These are phyloP conservation scores for Phragmites australis DNA, from an alignment of 176 grass and related monocot species.

Conservation along the genomic window DNA sequence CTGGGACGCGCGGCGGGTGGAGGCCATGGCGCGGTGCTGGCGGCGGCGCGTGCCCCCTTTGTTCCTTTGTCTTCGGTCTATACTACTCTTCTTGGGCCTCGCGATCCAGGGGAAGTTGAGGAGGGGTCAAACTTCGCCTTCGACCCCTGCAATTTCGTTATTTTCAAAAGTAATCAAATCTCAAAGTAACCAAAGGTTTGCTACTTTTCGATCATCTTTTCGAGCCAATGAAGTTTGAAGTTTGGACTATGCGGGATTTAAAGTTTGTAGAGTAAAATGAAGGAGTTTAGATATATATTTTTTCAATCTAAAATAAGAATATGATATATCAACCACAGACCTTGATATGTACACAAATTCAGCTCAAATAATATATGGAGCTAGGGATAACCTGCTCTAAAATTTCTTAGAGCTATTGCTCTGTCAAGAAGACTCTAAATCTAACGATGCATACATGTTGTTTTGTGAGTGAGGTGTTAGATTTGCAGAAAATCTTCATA, in stretches of 20 bases:
- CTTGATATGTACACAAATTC: too few species aligned
- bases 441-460: too few species aligned
- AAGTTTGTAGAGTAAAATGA: too few species aligned
- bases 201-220: not conserved
- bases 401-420: too few species aligned
- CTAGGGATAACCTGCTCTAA: too few species aligned
- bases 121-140: constrained; percentile 25
- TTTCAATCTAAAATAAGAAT: too few species aligned
- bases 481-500: not conserved
- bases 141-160: not conserved
- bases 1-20: constrained; percentile 73
- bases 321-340: too few species aligned
- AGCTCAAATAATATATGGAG: too few species aligned
- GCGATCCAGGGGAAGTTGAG: constrained; percentile 46
- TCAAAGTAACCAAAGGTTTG: not conserved
- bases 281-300: too few species aligned
- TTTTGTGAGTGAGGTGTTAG: not conserved
- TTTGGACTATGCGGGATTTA: too few species aligned
- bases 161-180: not conserved
- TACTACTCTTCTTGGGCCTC: constrained; percentile 24
- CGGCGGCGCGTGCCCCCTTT: constrained; percentile 33
- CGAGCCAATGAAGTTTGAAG: too few species aligned
- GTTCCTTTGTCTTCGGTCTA: constrained; percentile 24
- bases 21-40: constrained; percentile 39
- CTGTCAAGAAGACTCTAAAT: too few species aligned